These are phyloP conservation scores for Penicillium antarcticum DNA, from an alignment of 495 filamentous ascomycete species.

Conservation along the genomic window DNA sequence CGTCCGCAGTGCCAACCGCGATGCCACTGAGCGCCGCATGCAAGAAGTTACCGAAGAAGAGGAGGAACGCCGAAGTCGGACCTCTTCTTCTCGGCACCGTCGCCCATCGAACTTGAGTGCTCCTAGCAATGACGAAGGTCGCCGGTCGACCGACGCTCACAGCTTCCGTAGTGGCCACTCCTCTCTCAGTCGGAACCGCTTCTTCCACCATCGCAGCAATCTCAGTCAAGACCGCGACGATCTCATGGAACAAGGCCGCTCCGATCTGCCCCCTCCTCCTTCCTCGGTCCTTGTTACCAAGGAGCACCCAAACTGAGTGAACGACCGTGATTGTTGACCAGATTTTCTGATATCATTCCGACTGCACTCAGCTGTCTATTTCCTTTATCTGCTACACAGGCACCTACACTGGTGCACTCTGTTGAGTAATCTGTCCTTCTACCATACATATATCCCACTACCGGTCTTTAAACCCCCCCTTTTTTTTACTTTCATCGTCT, in stretches of 20 bases:
- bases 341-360: background rate
- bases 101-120: conserved; percentile 27
- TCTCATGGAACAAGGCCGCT: conserved; percentile 34
- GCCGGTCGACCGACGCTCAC: conserved; percentile 34
- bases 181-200: conserved; percentile 31
- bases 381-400: background rate
- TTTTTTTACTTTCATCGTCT: background rate
- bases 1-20: conserved; percentile 38
- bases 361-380: background rate
- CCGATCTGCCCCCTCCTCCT: conserved; percentile 5
- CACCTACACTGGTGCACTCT: no score
- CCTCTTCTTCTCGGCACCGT: conserved; percentile 22
- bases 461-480: background rate
- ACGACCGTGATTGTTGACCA: background rate
- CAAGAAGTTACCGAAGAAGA: conserved; percentile 42
- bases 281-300: background rate
- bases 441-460: conserved; percentile 6
- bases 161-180: conserved; percentile 30
- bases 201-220: conserved; percentile 36
- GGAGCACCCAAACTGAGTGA: conserved; percentile 8
- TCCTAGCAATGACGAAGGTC: conserved; percentile 13
- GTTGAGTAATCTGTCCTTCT: background rate
- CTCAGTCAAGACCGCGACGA: conserved; percentile 24
- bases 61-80: conserved; percentile 32
- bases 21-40: conserved; percentile 42